Evolutionary conservation across 2,329 filamentous ascomycete genomes (phyloP).

Genomic region (Scytalidium sp.): DNA sequence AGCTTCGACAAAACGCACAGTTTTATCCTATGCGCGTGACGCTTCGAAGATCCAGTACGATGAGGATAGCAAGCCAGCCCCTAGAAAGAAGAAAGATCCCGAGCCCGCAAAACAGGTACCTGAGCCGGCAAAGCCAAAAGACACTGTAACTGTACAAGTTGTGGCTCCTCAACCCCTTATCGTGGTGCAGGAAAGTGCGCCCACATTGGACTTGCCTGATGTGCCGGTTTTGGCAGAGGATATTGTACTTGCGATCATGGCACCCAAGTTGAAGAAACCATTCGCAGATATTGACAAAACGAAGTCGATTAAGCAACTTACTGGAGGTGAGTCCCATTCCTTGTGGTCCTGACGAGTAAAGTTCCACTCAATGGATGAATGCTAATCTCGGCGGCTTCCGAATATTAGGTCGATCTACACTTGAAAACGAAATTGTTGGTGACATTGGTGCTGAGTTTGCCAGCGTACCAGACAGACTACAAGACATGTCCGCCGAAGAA

Average conservation of each 20-base stretch:
- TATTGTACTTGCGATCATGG: constrained; percentile 5
- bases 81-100: no score
- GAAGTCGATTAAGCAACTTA: constrained; percentile 4
- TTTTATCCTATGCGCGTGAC: no score
- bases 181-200: no score
- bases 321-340: constrained; percentile 1
- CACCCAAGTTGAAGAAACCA: constrained; percentile 5
- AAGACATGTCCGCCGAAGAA: constrained; percentile 1
- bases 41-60: no score
- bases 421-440: constrained; percentile 9
- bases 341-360: not conserved
- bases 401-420: constrained; percentile 8
- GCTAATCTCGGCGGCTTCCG: not conserved
- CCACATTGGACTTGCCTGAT: constrained; percentile 1
- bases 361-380: not conserved
- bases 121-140: no score
- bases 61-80: no score
- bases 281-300: not conserved
- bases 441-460: constrained; percentile 5
- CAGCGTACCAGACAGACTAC: constrained; percentile 1
- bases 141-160: no score
- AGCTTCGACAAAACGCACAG: no score
- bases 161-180: no score
- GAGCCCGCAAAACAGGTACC: no score
- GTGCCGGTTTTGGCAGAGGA: constrained; percentile 1